Evolutionary conservation across 176 grass and related monocot species (phyloP).

Genomic region (Avena insularis): DNA sequence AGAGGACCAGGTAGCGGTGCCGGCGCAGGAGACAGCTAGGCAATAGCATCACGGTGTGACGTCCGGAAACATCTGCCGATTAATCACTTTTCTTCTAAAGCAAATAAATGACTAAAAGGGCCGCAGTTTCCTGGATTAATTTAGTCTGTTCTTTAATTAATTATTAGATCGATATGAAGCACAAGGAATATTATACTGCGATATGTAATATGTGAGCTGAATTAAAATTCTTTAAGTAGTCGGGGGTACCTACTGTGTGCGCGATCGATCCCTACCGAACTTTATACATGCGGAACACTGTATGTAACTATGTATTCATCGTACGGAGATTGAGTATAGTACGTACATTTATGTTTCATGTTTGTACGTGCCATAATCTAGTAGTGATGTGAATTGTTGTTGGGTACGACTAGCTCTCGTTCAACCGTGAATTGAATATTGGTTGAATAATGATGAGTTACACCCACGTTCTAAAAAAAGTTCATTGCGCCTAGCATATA

Average conservation of each 20-base stretch:
- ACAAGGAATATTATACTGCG: neutral
- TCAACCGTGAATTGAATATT: too few species aligned
- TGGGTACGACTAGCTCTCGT: too few species aligned
- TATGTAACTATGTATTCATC: too few species aligned
- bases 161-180: neutral
- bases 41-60: neutral
- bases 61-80: neutral
- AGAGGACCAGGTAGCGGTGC: conserved; percentile 66
- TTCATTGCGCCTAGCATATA: too few species aligned
- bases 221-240: neutral
- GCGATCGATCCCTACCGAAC: neutral
- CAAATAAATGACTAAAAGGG: neutral
- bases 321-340: neutral
- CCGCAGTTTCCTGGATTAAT: neutral
- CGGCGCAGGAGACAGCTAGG: conserved; percentile 55
- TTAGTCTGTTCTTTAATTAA: neutral
- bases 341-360: neutral
- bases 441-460: too few species aligned
- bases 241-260: too few species aligned
- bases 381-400: neutral
- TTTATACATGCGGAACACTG: too few species aligned
- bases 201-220: neutral
- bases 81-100: neutral
- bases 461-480: neutral
- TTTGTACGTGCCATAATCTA: neutral